phyloP scores from a whole-genome alignment of 1,284 basidiomycete species.

The Cutaneotrichosporon sp. region DNA sequence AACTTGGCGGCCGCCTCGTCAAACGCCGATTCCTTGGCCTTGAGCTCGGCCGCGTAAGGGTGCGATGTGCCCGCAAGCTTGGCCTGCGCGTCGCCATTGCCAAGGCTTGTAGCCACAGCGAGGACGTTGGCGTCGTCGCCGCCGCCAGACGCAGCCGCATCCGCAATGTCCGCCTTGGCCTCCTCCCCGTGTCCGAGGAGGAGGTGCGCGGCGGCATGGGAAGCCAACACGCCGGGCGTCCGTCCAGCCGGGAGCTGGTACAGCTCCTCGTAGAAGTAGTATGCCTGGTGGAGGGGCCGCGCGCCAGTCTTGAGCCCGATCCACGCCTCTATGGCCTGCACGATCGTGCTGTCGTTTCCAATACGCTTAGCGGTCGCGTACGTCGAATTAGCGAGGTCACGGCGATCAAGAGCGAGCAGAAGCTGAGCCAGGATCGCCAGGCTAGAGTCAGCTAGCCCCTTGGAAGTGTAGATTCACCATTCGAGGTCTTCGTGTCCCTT shows the following conservation, averaged over 20 bases:
- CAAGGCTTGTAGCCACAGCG: slow-evolving; percentile 68
- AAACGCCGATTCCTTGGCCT: slow-evolving; percentile 43
- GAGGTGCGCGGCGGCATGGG: slow-evolving; percentile 79
- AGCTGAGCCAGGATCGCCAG: slow-evolving; percentile 78
- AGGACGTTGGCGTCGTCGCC: slow-evolving; percentile 66
- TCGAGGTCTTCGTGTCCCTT: slow-evolving; percentile 73
- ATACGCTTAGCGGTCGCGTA: slow-evolving; percentile 76
- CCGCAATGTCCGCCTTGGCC: slow-evolving; percentile 78
- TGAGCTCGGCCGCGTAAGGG: slow-evolving; percentile 46
- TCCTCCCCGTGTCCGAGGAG: slow-evolving; percentile 75
- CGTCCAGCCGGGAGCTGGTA: slow-evolving; percentile 78
- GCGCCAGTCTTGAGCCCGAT: slow-evolving; percentile 72
- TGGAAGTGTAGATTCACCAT: slow-evolving; percentile 63
- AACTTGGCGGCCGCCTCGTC: slow-evolving; percentile 71
- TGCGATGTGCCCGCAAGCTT: slow-evolving; percentile 44
- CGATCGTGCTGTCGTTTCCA: slow-evolving; percentile 83
- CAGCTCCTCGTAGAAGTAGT: slow-evolving; percentile 90
- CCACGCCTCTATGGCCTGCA: slow-evolving; percentile 85
- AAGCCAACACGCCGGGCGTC: slow-evolving; percentile 68
- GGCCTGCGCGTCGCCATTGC: slow-evolving; percentile 60
- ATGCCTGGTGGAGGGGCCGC: slow-evolving; percentile 59
- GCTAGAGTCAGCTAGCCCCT: slow-evolving; percentile 53
- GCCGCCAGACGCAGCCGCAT: slow-evolving; percentile 62
- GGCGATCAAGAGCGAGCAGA: slow-evolving; percentile 77
- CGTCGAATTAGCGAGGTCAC: slow-evolving; percentile 80